Base-by-base conservation (phyloP, 768 basidiomycete genomes). In the Tricholoma terreum region DNA sequence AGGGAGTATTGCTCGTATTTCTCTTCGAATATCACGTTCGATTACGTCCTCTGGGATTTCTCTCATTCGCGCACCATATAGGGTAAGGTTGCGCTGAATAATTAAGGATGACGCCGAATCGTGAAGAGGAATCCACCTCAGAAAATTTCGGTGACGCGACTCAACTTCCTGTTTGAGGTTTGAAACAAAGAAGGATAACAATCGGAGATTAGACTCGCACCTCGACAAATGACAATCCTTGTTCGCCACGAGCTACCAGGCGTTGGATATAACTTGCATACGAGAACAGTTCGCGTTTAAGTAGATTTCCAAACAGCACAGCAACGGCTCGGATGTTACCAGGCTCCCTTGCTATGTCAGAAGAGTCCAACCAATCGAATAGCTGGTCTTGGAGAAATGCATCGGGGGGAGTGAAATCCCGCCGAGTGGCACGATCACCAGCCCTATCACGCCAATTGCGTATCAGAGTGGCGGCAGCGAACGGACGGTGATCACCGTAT, bases 361-460 rank as follows among this genome's bases (percentile, higher is more conserved):
- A 86, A 1, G 75, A 75, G 65, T 93, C 89, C 24, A 93, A 71
- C 92, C 92, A 94, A 51, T 88, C 84, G 62, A 94, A 92, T 9
- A 94, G 71, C 58, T 84, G 77, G 60, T 92, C 87, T 60, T 93
- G 91, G 6, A 93, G 71, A 55, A 84, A 79, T 55, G 82, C 81
- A 58, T 80, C 78, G 2, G 86, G 86, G 17, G 82, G 79, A 14
- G 78, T 73, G n/a, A 78, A 72, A 54, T 86, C 83, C 14, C 87
- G 80, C 30, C 87, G 78, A 54, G 79, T 78, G 6, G 87, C 86
- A 17, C 86, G 82, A 59, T 84, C 83, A 55, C 80, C 80, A 27
- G 81, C 81, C 58, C 78, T 82, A 52, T 82, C 80, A 34, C 84
- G 77, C 80, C 88, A 89, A 31, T 77, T 75, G 2, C 75, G 76